Base-by-base conservation (phyloP, 306 rosid species). In the Canavalia gladiata region DNA sequence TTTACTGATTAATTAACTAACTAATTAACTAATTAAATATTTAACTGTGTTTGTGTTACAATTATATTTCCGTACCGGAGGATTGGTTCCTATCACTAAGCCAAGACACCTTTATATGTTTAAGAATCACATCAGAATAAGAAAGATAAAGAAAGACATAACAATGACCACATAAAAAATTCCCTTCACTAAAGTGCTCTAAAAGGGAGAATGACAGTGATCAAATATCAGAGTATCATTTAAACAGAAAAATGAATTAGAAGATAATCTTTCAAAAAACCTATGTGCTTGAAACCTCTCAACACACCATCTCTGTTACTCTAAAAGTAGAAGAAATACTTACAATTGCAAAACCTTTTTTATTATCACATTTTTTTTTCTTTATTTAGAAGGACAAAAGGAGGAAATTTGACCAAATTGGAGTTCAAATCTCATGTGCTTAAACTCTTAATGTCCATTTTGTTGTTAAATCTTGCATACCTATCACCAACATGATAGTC, bases 241-340 rank as follows among this genome's bases (percentile, higher is more conserved):
- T 52, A 39, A 6, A 35, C 42, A 67, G 76, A 54, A 67, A 13
- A 78, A 54, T 42, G 9, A 64, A 50, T 33, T 34, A 68, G 49
- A 56, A 78, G 43, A 34, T 34, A 45, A 67, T 67, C 46, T 54
- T 78, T 68, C 57, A 12, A 9, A 46, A 41, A 25, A 51, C 28
- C 12, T 2, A n/a, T 4, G 47, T 42, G 68, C 12, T 8, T 12
- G 49, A 56, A 78, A 78, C 45, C 65, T 77, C 75, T 11, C 54
- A 29, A 11, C 43, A 52, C 8, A 29, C 54, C 47, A 51, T 51
- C 34, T 65, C 3, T 37, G 52, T 64, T 77, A 29, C 71, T 9
- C 65, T 49, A 37, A 65, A 66, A 64, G 18, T 43, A 37, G 31
- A 77, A 66, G 70, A 62, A 76, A 59, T 28, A 77, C 25, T 50